Conservation (phyloP, 805 yeast species). For the Saturnispora gosingensis region DNA sequence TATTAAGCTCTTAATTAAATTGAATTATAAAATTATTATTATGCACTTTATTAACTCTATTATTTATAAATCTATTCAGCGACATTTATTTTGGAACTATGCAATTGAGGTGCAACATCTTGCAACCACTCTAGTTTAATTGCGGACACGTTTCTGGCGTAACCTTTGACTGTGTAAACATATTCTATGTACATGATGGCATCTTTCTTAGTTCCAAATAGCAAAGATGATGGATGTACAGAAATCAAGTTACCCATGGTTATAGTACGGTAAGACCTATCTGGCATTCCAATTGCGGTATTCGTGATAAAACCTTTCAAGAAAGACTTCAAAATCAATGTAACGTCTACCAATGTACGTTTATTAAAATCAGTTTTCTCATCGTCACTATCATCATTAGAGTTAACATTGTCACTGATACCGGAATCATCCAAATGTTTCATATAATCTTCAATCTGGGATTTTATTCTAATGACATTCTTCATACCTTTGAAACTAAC, state of each 20-base stretch:
- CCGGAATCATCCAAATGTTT: constrained; percentile 30
- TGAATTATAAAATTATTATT: no score
- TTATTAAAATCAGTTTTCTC: constrained; percentile 18
- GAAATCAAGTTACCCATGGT: constrained; percentile 76
- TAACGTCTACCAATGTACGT: constrained; percentile 37
- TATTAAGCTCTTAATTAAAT: no score
- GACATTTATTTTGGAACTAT: constrained; percentile 15
- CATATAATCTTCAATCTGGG: constrained; percentile 69
- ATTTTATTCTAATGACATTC: constrained; percentile 65
- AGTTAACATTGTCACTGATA: constrained; percentile 21
- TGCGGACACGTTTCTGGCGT: constrained; percentile 81
- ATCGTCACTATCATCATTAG: constrained; percentile 23
- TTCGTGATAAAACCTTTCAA: constrained; percentile 76
- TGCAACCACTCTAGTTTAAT: constrained; percentile 80
- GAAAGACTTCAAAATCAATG: constrained; percentile 65
- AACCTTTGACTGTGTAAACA: constrained; percentile 87
- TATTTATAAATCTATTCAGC: background rate
- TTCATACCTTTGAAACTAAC: constrained; percentile 72
- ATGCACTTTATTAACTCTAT: background rate
- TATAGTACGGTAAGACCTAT: constrained; percentile 82
- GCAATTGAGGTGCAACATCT: constrained; percentile 61
- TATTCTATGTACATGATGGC: constrained; percentile 93
- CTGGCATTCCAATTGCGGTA: constrained; percentile 92
- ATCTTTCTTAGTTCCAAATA: constrained; percentile 74
- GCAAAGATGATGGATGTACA: constrained; percentile 81